Percentiles rank a stretch among this genome's conserved stretches.
These are phyloP conservation scores for Monilinia fructigena DNA, from an alignment of 2,329 filamentous ascomycete species.

Conservation along the genomic window DNA sequence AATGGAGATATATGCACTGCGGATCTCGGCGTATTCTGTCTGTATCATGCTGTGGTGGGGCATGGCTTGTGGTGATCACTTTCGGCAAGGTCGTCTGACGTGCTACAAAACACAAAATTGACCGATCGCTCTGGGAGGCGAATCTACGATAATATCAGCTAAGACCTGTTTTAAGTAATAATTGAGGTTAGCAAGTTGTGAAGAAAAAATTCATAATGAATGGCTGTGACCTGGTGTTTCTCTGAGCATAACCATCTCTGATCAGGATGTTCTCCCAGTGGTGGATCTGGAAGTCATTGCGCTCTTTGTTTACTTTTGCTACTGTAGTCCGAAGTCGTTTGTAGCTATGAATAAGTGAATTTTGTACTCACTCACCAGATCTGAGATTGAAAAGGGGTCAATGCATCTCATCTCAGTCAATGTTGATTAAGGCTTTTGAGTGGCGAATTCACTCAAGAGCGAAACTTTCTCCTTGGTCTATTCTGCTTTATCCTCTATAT, in stretches of 20 bases:
- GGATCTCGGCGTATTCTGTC: slow-evolving; percentile 6
- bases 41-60: neutral
- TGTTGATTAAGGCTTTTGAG: neutral
- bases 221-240: neutral
- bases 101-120: neutral
- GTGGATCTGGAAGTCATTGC: neutral
- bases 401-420: too few relatives aligned
- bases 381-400: neutral
- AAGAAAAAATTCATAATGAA: neutral
- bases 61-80: neutral
- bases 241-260: neutral
- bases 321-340: neutral
- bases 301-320: neutral
- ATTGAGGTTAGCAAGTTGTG: neutral
- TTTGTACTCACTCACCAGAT: too few relatives aligned
- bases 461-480: neutral
- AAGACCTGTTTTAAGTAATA: neutral
- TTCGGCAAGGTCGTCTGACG: slow-evolving; percentile 5
- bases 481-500: too few relatives aligned
- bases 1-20: neutral
- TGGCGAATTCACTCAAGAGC: neutral
- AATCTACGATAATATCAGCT: neutral
- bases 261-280: neutral
- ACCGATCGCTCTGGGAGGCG: neutral
- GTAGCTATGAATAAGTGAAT: neutral